Percentiles rank a stretch among this genome's conserved stretches.
Evolutionary conservation across 2,329 filamentous ascomycete species (phyloP).

Genomic region (Beauveria medogensis): DNA sequence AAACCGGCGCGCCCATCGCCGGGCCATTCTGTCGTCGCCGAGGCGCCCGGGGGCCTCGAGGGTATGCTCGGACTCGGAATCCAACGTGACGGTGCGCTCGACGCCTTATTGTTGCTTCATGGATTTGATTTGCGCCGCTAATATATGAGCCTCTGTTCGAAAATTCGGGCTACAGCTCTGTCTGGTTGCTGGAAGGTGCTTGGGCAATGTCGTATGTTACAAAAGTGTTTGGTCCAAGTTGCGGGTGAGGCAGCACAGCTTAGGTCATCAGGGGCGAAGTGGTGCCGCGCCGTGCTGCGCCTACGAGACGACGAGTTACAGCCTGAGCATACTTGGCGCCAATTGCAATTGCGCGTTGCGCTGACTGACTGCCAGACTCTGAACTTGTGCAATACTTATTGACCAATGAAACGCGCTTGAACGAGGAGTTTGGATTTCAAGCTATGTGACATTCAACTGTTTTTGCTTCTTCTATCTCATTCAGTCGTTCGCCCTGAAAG

Average conservation of each 20-base stretch:
- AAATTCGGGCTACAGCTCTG: neutral
- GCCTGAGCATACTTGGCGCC: too few relatives aligned
- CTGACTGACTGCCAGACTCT: too few relatives aligned
- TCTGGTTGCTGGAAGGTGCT: neutral
- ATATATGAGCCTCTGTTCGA: neutral
- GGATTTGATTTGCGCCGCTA: neutral
- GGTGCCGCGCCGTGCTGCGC: neutral
- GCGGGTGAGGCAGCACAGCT: neutral
- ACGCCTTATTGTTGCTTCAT: neutral
- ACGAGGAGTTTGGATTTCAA: too few relatives aligned
- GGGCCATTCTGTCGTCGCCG: constrained; percentile 35
- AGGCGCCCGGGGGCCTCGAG: constrained; percentile 14
- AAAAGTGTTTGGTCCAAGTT: neutral
- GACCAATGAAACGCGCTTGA: too few relatives aligned
- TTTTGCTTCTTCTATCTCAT: too few relatives aligned
- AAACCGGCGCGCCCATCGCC: constrained; percentile 57
- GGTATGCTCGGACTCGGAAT: constrained; percentile 7
- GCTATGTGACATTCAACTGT: too few relatives aligned
- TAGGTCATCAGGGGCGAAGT: constrained; percentile 10
- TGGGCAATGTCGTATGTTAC: neutral
- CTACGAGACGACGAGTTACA: too few relatives aligned
- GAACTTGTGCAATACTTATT: too few relatives aligned
- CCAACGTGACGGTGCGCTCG: constrained; percentile 15
- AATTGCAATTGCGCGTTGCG: too few relatives aligned
- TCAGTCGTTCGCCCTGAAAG: too few relatives aligned